Base-by-base conservation (phyloP, 1,284 basidiomycete genomes). In the Polyporus tsugae region DNA sequence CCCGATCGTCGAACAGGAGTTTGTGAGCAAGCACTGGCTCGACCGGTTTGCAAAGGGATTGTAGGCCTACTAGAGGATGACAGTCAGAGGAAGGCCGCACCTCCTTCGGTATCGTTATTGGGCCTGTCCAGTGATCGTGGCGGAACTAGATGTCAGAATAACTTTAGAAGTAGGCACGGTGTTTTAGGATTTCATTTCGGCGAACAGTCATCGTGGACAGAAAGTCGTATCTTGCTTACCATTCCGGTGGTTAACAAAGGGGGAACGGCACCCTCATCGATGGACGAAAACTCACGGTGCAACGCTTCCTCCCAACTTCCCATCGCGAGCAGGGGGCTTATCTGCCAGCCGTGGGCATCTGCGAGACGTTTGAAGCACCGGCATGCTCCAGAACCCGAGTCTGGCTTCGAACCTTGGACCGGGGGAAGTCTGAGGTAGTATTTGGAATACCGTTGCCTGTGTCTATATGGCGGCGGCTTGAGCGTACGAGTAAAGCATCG, bases 261-360 rank as follows among this genome's bases (percentile, higher is more conserved):
- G 52, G 58, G 64, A 60, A 11, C 58, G 13, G 13, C 19, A 4
- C 25, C 44, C 59, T 61, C 64, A 65, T 65, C 64, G 64, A 65
- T 65, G 57, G 25, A 15, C n/a, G 6, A 13, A 61, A 35, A 65
- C 64, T 55, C 49, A 61, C 64, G 35, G 35, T 35, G 35, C 52
- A n/a, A 29, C 52, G n/a, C 53, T 44, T 55, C 53, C 5, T 13
- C 46, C 22, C n/a, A 11, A 49, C 4, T 25, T 49, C 39, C 55
- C 62, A 35, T 46, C 39, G 38, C 29, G 38, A 25, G 38, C 19
- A 33, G 19, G 41, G 38, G 42, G 17, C 22, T 5, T 55, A 42
- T n/a, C 29, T 52, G 29, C 41, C 42, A 29, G 10, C 19, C 22
- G 59, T 65, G 64, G 29, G 29, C 57, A 49, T 58, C 55, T 5